Conservation (phyloP, 768 basidiomycete genomes). For the Leccinum incarnatum region DNA sequence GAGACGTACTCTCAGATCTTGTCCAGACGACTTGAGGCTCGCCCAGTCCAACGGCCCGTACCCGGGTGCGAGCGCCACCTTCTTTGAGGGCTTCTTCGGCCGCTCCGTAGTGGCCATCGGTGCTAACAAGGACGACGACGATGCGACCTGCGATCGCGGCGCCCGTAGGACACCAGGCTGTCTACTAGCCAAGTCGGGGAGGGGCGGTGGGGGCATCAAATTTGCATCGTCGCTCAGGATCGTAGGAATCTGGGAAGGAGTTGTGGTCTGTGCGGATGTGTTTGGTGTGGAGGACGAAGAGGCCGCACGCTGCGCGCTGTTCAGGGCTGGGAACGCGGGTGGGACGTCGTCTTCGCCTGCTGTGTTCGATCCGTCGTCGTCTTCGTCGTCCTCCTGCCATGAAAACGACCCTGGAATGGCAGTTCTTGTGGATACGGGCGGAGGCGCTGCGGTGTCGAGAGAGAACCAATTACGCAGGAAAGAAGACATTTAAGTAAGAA, state of each 20-base stretch:
- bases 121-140: slow-evolving; percentile 48
- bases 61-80: slow-evolving; percentile 89
- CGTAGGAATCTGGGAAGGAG: slow-evolving; percentile 12
- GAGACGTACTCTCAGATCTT: slow-evolving; percentile 66
- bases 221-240: slow-evolving; percentile 43
- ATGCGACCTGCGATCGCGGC: slow-evolving; percentile 22
- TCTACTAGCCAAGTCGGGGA: slow-evolving; percentile 39
- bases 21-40: slow-evolving; percentile 74
- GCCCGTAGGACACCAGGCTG: slow-evolving; percentile 32
- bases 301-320: slow-evolving; percentile 66
- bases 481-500: slow-evolving; percentile 30
- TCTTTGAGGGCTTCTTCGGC: slow-evolving; percentile 60
- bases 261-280: background rate
- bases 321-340: slow-evolving; percentile 70
- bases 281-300: slow-evolving; percentile 14
- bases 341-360: slow-evolving; percentile 55
- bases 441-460: slow-evolving; percentile 26
- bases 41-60: slow-evolving; percentile 95
- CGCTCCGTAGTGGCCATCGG: slow-evolving; percentile 64
- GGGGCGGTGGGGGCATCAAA: slow-evolving; percentile 52
- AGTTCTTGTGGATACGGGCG: background rate
- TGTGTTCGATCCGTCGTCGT: slow-evolving; percentile 40
- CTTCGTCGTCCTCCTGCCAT: slow-evolving; percentile 26
- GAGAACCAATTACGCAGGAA: slow-evolving; percentile 61
- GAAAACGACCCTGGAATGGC: slow-evolving; percentile 24